A percentile compares a stretch with the other conserved stretches of the same genome.
These are phyloP conservation scores for Pseudovirgaria hyperparasitica DNA, from an alignment of 2,329 filamentous ascomycete species.

Conservation along the genomic window DNA sequence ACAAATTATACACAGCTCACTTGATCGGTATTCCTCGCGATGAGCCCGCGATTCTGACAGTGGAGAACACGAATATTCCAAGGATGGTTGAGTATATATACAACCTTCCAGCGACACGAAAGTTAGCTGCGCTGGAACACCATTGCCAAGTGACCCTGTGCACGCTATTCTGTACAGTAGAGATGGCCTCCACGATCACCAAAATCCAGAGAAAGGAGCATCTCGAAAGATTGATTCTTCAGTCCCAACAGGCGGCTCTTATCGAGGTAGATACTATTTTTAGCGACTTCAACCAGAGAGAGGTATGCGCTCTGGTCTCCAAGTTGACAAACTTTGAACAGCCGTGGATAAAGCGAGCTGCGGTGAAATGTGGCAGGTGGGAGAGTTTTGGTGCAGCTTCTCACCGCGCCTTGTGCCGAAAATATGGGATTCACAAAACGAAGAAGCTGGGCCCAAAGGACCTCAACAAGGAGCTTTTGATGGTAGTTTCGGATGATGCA, in stretches of 20 bases:
- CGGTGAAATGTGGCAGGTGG: conserved; percentile 2
- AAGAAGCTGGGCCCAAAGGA: too few species aligned
- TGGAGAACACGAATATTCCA: conserved; percentile 10
- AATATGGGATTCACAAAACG: too few species aligned
- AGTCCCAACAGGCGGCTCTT: too few species aligned
- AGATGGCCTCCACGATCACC: conserved; percentile 10
- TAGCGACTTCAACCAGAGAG: not conserved
- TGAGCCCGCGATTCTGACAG: conserved; percentile 3
- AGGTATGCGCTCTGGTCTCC: not conserved
- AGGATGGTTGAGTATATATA: conserved; percentile 7
- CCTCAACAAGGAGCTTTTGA: too few species aligned
- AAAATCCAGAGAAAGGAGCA: conserved; percentile 9
- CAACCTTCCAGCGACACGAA: conserved; percentile 8
- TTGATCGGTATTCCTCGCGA: conserved; percentile 4
- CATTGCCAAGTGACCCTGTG: conserved; percentile 3
- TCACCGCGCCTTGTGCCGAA: too few species aligned
- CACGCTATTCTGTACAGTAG: conserved; percentile 8
- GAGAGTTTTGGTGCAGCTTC: too few species aligned
- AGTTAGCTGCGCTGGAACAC: conserved; percentile 2
- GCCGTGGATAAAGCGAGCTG: conserved; percentile 3
- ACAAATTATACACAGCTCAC: conserved; percentile 10
- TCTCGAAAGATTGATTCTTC: too few species aligned
- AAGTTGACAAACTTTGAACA: conserved; percentile 2
- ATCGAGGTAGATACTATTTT: too few species aligned
- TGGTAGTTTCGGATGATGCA: too few species aligned